Evolutionary conservation across 2,329 filamentous ascomycete genomes (phyloP).

Genomic region (Kalmusia sp.): DNA sequence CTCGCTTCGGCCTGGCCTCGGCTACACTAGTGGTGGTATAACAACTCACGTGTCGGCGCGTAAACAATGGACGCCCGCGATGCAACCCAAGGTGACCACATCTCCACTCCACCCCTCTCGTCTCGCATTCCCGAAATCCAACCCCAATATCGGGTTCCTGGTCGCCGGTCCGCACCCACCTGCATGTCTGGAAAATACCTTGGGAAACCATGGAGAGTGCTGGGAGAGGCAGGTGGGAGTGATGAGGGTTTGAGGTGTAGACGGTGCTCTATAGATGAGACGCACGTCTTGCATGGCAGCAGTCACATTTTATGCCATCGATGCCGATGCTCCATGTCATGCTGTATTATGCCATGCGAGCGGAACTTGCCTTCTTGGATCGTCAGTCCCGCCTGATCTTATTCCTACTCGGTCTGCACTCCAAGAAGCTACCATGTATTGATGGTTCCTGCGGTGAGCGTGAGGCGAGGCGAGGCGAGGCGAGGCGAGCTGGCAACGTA

Average conservation of each 20-base stretch:
- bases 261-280: conserved; percentile 1
- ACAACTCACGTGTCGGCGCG: background rate
- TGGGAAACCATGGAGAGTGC: too few relatives aligned
- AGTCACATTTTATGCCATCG: background rate
- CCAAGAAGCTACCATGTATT: too few relatives aligned
- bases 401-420: too few relatives aligned
- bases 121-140: background rate
- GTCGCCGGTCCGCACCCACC: too few relatives aligned
- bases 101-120: background rate
- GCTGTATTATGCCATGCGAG: background rate
- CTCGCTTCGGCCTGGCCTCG: conserved; percentile 8
- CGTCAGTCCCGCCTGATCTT: background rate
- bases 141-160: background rate
- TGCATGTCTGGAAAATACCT: background rate
- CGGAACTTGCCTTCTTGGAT: background rate
- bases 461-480: conserved; percentile 7
- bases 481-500: background rate
- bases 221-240: background rate
- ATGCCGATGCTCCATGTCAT: background rate
- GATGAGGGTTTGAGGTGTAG: background rate
- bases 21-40: background rate
- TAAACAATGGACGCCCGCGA: conserved; percentile 3
- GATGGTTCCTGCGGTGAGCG: too few relatives aligned
- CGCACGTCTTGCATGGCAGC: background rate
- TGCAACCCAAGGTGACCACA: conserved; percentile 8